phyloP scores from a whole-genome alignment of 495 filamentous ascomycete species.

The Ramalina intermedia region DNA sequence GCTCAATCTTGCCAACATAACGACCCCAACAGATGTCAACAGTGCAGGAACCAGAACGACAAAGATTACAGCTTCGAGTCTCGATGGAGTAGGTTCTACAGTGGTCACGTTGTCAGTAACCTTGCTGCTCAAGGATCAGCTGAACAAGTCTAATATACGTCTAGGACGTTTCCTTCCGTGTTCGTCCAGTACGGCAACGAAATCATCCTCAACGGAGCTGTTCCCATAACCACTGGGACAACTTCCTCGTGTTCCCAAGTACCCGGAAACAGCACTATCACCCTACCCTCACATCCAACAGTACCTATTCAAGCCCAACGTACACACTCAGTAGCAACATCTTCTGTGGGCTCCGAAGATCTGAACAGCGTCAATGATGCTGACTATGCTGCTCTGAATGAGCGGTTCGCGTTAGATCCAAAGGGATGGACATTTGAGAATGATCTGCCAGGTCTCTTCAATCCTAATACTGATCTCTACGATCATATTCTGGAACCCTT shows the following conservation, averaged over 20 bases:
- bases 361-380: neutral
- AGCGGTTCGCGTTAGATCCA: neutral
- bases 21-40: conserved; percentile 1
- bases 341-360: too few relatives aligned
- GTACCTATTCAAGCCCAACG: neutral
- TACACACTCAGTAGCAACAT: too few relatives aligned
- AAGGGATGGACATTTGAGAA: conserved; percentile 1
- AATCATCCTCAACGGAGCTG: too few relatives aligned
- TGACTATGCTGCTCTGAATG: neutral
- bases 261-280: neutral
- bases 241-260: neutral
- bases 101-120: neutral
- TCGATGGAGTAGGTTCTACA: neutral
- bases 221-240: neutral
- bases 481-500: neutral
- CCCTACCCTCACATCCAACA: conserved; percentile 3
- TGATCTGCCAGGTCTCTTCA: neutral
- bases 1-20: neutral
- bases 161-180: neutral
- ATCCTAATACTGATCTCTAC: neutral
- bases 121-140: neutral
- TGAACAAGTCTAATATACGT: neutral
- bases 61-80: neutral
- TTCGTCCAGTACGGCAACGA: too few relatives aligned
- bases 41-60: conserved; percentile 5